Evolutionary conservation across 2,329 filamentous ascomycete genomes (phyloP).

Genomic region (Trichoderma endophyticum): DNA sequence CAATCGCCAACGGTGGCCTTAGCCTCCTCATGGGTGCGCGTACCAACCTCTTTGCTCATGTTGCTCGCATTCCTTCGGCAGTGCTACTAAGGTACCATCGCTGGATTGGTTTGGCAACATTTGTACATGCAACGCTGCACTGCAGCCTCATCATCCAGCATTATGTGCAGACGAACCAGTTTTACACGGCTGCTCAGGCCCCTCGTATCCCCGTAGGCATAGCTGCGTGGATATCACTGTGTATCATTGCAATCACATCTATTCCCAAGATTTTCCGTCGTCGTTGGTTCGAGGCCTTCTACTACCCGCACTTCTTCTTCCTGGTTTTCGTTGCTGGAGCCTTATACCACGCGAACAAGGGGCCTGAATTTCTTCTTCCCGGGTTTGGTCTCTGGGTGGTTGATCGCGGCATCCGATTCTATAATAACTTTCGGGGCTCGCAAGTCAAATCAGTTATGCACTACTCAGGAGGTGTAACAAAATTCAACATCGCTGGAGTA

Average conservation of each 20-base stretch:
- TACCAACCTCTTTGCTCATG: slow-evolving; percentile 24
- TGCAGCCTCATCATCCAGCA: slow-evolving; percentile 23
- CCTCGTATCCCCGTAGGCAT: slow-evolving; percentile 23
- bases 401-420: not conserved
- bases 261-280: slow-evolving; percentile 13
- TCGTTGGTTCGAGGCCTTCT: not conserved
- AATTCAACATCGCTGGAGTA: slow-evolving; percentile 23
- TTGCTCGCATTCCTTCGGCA: not conserved
- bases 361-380: not conserved
- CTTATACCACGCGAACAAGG: not conserved
- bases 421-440: slow-evolving; percentile 1
- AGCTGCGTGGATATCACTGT: slow-evolving; percentile 23
- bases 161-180: slow-evolving; percentile 24
- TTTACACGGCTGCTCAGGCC: slow-evolving; percentile 19
- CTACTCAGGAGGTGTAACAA: slow-evolving; percentile 24
- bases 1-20: slow-evolving; percentile 28
- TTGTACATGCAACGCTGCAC: slow-evolving; percentile 25
- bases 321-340: not conserved
- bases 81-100: not conserved
- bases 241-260: slow-evolving; percentile 24
- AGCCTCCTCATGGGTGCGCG: slow-evolving; percentile 25
- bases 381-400: not conserved
- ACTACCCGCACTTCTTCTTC: not conserved
- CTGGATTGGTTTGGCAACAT: not conserved
- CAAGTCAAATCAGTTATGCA: slow-evolving; percentile 18